Evolutionary conservation across 225 moss, liverwort and hornwort species (phyloP).

Genomic region (Neckera pumila): DNA sequence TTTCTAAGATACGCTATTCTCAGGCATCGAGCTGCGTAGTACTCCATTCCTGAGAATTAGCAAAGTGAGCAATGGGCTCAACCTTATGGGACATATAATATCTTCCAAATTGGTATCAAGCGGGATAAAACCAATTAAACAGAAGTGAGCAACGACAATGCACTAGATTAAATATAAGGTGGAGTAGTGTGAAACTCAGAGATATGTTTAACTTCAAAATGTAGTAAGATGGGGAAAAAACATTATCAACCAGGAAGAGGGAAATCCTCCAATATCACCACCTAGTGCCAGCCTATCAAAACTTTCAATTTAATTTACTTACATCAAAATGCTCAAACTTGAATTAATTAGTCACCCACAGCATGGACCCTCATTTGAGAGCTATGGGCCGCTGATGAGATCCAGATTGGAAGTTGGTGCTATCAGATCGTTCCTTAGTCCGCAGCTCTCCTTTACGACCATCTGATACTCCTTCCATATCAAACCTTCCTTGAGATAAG

Average conservation of each 20-base stretch:
- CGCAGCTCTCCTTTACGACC: conserved; percentile 34
- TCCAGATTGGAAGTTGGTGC: conserved; percentile 43
- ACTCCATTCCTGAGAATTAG: not conserved
- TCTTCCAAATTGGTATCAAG: not conserved
- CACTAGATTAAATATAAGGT: not conserved
- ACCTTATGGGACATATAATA: not conserved
- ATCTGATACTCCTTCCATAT: conserved; percentile 49
- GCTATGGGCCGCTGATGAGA: conserved; percentile 48
- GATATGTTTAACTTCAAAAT: not conserved
- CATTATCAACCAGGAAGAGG: not conserved
- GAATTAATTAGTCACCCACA: not conserved
- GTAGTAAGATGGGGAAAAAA: not conserved
- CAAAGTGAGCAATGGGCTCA: not conserved
- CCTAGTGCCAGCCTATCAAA: not conserved
- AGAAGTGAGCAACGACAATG: not conserved
- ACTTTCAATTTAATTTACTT: not conserved
- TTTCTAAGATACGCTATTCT: not conserved
- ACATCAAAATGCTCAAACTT: conserved; percentile 7
- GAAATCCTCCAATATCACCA: not conserved
- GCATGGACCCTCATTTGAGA: conserved; percentile 27
- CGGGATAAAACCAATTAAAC: not conserved
- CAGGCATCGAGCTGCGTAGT: not conserved
- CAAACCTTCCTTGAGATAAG: conserved; percentile 38
- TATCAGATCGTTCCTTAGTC: conserved; percentile 35
- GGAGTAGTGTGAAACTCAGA: not conserved